Conservation (phyloP, 805 yeast genomes). For the Teunomyces kruisii region DNA sequence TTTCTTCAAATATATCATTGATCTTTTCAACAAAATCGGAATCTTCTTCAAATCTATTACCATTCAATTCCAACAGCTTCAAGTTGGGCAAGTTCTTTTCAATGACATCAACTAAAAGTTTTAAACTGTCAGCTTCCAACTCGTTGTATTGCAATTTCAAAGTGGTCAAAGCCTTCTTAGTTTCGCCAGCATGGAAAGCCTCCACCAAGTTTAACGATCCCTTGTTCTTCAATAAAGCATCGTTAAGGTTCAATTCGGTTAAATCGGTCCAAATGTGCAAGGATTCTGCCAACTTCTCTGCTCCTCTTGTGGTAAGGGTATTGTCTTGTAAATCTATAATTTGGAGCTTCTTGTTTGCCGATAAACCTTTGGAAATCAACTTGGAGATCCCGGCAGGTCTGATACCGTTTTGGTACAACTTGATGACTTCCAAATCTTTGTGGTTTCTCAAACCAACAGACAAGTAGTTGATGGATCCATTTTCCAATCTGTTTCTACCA, state of each 20-base stretch:
- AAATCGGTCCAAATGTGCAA: slow-evolving; percentile 65
- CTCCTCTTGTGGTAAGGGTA: slow-evolving; percentile 78
- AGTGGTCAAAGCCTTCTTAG: slow-evolving; percentile 47
- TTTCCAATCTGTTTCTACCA: slow-evolving; percentile 95
- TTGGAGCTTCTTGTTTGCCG: slow-evolving; percentile 56
- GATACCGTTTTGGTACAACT: slow-evolving; percentile 94
- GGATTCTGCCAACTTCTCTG: slow-evolving; percentile 45
- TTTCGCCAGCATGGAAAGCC: slow-evolving; percentile 38
- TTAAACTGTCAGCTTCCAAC: slow-evolving; percentile 65
- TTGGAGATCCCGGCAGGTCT: slow-evolving; percentile 88
- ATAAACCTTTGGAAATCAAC: slow-evolving; percentile 71
- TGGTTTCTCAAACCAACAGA: slow-evolving; percentile 85
- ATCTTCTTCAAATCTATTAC: slow-evolving; percentile 91
- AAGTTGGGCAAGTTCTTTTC: slow-evolving; percentile 60
- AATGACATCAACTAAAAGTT: slow-evolving; percentile 55
- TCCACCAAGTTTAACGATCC: slow-evolving; percentile 65
- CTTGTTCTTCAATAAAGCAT: slow-evolving; percentile 76
- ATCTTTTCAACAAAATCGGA: slow-evolving; percentile 65
- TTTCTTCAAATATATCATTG: slow-evolving; percentile 59
- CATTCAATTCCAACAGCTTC: slow-evolving; percentile 77
- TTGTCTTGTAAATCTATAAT: slow-evolving; percentile 90
- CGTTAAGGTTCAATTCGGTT: slow-evolving; percentile 81
- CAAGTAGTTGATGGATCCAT: slow-evolving; percentile 85
- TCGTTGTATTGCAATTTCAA: slow-evolving; percentile 89
- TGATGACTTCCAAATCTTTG: slow-evolving; percentile 65